Evolutionary conservation across 164 flowering plant species (phyloP), one percentile per base, ranked within the genome.

Genomic region (Magnolia officinalis): DNA sequence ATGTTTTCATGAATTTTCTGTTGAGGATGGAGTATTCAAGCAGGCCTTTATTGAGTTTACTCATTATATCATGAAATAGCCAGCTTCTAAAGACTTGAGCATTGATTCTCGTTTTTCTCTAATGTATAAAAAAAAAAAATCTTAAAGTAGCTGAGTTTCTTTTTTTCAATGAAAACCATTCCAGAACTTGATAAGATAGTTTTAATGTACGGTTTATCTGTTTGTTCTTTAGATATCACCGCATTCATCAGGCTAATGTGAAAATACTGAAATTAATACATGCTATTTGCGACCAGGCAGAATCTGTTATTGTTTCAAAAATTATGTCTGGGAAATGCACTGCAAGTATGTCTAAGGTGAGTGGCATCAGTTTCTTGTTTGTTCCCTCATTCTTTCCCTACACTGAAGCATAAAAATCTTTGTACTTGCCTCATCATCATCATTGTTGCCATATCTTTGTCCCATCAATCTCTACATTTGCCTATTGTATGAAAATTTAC

Each of bases 281-380:
- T 26, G 64, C 14, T 69, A 70, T 58, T 72, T 65, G 75, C 76
- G 76, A 77, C 6, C 91, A 95, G 98, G 89, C 70, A 73, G 97
- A 95, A 85, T 85, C 87, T 80, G 88, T 86, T 70, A 82, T 93
- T 85, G 87, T 87, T 77, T 83, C 88, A 70, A 90, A 86, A 78
- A 79, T 91, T 50, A 76, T 88, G 78, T 90, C 89, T 4, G 92
- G 88, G 67, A 90, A 84, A 79, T 85, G 85, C 86, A 83, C 79
- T 77, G 73, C 74, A 51, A 80, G 73, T 75, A 52, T 86, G 73
- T 78, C 80, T 64, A 85, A 85, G 96, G 98, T 93, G 80, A 81
- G 78, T 78, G n/a, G 21, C 55, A 37, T 65, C 69, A 67, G 29
- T n/a, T 63, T 69, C 29, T 9, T 63, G 37, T 6, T 23, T 49